Evolutionary conservation across 805 yeast genomes (phyloP).

Genomic region (Candida insectalens): DNA sequence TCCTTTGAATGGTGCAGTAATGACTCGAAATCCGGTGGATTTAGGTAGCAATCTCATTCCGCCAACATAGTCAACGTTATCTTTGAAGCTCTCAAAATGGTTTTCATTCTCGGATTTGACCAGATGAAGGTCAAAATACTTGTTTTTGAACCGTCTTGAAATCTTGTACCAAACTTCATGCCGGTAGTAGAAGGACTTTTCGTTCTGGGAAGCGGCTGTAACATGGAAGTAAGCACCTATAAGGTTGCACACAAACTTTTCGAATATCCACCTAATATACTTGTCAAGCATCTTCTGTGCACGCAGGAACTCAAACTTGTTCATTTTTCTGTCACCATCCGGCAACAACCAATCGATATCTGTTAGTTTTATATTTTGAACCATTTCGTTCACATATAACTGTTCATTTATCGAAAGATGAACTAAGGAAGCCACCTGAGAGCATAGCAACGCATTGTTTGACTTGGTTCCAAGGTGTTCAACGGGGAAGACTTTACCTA

Average conservation of each 20-base stretch:
- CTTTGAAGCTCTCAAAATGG: conserved; percentile 9
- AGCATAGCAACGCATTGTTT: conserved; percentile 35
- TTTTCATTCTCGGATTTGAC: conserved; percentile 8
- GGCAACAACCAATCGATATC: conserved; percentile 50
- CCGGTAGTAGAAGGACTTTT: conserved; percentile 38
- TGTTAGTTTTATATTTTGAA: conserved; percentile 28
- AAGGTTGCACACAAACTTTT: conserved; percentile 33
- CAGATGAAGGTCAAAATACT: conserved; percentile 33
- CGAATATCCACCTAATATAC: conserved; percentile 54
- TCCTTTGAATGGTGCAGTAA: conserved; percentile 43
- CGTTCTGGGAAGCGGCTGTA: conserved; percentile 40
- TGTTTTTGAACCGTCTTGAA: conserved; percentile 30
- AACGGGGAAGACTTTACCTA: conserved; percentile 41
- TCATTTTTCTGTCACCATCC: conserved; percentile 14
- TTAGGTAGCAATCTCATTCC: conserved; percentile 51
- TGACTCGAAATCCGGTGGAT: conserved; percentile 44
- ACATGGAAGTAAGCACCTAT: conserved; percentile 54
- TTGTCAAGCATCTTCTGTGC: conserved; percentile 27
- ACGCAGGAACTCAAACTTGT: conserved; percentile 32
- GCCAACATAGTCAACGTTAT: conserved; percentile 27
- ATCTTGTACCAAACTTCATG: conserved; percentile 48
- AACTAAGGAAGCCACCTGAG: conserved; percentile 28
- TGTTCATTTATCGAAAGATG: conserved; percentile 27
- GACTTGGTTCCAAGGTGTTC: conserved; percentile 40
- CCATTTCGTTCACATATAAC: conserved; percentile 23